Percentiles rank a stretch among this genome's conserved stretches.
These are phyloP conservation scores for Amanita rimosa DNA, from an alignment of 768 basidiomycete species.

Conservation along the genomic window DNA sequence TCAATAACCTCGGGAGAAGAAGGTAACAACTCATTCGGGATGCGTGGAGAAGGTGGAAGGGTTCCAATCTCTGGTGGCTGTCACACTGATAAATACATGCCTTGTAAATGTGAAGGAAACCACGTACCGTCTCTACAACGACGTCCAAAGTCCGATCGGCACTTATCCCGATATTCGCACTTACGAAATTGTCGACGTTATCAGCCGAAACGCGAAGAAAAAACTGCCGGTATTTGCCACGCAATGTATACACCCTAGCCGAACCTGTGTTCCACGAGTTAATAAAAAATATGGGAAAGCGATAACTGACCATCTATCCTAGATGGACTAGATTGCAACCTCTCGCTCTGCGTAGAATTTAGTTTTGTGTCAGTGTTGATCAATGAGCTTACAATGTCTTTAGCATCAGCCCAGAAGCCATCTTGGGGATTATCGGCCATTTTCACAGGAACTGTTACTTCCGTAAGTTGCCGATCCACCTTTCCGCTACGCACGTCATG, in stretches of 20 bases:
- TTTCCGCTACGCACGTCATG: constrained; percentile 45
- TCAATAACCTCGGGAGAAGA: constrained; percentile 1
- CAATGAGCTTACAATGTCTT: constrained; percentile 35
- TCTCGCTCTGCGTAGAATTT: constrained; percentile 24
- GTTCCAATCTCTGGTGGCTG: constrained; percentile 25
- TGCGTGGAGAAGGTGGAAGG: constrained; percentile 20
- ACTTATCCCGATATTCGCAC: constrained; percentile 47
- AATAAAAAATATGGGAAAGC: background rate
- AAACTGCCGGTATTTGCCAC: constrained; percentile 59
- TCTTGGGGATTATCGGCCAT: constrained; percentile 34
- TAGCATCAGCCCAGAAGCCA: constrained; percentile 64
- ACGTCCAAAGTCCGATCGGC: constrained; percentile 44
- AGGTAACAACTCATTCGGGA: constrained; percentile 16
- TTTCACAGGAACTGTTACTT: constrained; percentile 51
- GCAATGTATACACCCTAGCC: constrained; percentile 53
- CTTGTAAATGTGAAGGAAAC: constrained; percentile 11
- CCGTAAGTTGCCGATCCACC: constrained; percentile 48
- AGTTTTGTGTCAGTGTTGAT: background rate
- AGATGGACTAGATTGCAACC: constrained; percentile 49
- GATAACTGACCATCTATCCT: constrained; percentile 53
- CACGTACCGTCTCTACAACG: constrained; percentile 44
- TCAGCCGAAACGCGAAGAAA: constrained; percentile 51
- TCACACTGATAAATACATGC: background rate
- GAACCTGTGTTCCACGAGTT: constrained; percentile 31
- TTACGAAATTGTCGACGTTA: constrained; percentile 36